These are phyloP conservation scores for Euphrasia confusa DNA, from an alignment of 257 asterid species.

Conservation along the genomic window DNA sequence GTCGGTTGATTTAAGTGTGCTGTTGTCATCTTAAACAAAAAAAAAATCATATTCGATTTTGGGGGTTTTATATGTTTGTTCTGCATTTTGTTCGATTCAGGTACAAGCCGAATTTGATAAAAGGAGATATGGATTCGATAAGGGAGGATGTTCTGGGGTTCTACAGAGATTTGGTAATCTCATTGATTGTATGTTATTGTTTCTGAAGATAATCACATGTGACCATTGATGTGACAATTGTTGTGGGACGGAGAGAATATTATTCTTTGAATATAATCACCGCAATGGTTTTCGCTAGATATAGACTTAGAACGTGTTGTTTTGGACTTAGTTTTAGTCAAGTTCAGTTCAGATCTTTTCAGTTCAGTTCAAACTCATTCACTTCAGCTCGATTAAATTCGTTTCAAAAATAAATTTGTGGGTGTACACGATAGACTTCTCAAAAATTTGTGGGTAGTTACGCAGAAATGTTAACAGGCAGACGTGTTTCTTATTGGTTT, in stretches of 20 bases:
- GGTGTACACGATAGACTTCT: no score
- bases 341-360: no score
- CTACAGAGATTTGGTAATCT: constrained; percentile 52
- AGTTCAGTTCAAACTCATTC: no score
- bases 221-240: no score
- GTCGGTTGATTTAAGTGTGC: constrained; percentile 2
- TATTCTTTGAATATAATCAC: no score
- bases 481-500: no score
- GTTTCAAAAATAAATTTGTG: no score
- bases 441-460: background rate
- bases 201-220: background rate
- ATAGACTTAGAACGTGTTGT: no score
- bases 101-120: constrained; percentile 77
- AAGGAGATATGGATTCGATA: constrained; percentile 92
- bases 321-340: no score
- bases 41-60: background rate
- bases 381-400: no score
- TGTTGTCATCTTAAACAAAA: background rate
- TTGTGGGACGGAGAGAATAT: no score
- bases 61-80: background rate
- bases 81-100: constrained; percentile 36
- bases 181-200: constrained; percentile 1
- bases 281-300: no score
- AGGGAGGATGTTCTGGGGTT: constrained; percentile 68
- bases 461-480: background rate